phyloP scores from a whole-genome alignment of 805 yeast species.

The Kodamaea restingae region DNA sequence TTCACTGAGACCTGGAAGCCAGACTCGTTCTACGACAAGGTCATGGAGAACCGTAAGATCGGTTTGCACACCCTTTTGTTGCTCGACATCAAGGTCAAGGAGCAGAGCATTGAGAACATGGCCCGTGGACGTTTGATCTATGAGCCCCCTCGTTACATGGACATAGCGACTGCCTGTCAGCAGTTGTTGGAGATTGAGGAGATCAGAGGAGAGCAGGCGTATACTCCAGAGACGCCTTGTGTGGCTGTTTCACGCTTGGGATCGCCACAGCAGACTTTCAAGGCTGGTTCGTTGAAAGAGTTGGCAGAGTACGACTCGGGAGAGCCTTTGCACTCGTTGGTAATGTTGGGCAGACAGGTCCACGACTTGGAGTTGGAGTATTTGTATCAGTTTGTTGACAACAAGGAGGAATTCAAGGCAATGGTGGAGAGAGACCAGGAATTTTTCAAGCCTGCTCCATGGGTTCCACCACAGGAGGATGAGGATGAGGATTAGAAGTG shows the following conservation, averaged over 20 bases:
- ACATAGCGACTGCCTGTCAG: constrained; percentile 80
- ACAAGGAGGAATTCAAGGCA: constrained; percentile 46
- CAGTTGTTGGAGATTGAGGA: constrained; percentile 89
- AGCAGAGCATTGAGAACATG: constrained; percentile 90
- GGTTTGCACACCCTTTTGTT: constrained; percentile 89
- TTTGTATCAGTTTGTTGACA: constrained; percentile 68
- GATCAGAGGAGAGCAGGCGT: constrained; percentile 67
- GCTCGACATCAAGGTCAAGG: constrained; percentile 93
- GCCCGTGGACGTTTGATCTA: constrained; percentile 88
- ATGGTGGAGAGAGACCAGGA: constrained; percentile 53
- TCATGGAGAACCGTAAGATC: constrained; percentile 81
- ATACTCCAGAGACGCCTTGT: constrained; percentile 85
- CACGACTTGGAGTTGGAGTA: constrained; percentile 91
- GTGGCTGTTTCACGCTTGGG: constrained; percentile 92
- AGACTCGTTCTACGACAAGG: constrained; percentile 86
- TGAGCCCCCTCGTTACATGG: constrained; percentile 97
- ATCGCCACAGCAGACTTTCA: constrained; percentile 74
- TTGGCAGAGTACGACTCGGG: constrained; percentile 84
- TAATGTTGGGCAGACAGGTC: constrained; percentile 87
- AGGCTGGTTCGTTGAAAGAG: constrained; percentile 79
- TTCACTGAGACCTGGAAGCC: constrained; percentile 97
- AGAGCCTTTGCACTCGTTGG: constrained; percentile 88
- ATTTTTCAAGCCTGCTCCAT: constrained; percentile 68
- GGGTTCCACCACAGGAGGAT: constrained; percentile 45
- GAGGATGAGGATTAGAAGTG: background rate